Evolutionary conservation across 2,329 filamentous ascomycete species (phyloP), one percentile per base, ranked within the genome.

Genomic region (Colletotrichum abscissum): DNA sequence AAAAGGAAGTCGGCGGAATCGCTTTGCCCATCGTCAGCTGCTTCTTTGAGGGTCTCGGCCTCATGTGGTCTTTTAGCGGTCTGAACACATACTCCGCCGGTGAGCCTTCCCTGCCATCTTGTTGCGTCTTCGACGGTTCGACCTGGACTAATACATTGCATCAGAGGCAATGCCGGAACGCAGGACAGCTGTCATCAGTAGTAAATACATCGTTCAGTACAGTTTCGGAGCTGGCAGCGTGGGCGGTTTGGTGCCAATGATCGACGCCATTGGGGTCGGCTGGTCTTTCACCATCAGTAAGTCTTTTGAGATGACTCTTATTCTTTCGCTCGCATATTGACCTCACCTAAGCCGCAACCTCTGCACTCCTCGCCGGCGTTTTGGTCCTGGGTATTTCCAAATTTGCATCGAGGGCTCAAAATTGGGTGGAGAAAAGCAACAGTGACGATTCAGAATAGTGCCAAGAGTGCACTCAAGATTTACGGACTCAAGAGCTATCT

Each of bases 241-340:
- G 16, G 88, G 87, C 0, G 82, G 86, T 1, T 85, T 91, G 22
- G 79, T 87, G 2, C 86, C 86, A 3, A 84, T 92, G 84, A 85
- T 88, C 9, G 75, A 86, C 8, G 81, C 79, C 1, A 85, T 91
- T 67, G 88, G 88, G 0, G 77, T 82, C 0, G 89, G 89, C 0
- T 88, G 88, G 84, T 83, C 87, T 0, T 90, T 88, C 71, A 87
- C 85, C 0, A 78, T 90, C 16, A 69, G 74, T 75, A 16, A 63
- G 67, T 58, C 4, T 16, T 30, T 2, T 4, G 4, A 2, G 5
- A 1, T 38, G 1, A 35, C 1, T 35, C 3, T 14, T 3, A 19
- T 42, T 12, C 52, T 9, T 1, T 1, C 16, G 2, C 54, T 24
- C 1, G 11, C 1, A 19, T 24, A 35, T 19, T 58, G 4, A 30